Evolutionary conservation across 2,329 filamentous ascomycete species (phyloP).

Genomic region (Chlorencoelia australis): DNA sequence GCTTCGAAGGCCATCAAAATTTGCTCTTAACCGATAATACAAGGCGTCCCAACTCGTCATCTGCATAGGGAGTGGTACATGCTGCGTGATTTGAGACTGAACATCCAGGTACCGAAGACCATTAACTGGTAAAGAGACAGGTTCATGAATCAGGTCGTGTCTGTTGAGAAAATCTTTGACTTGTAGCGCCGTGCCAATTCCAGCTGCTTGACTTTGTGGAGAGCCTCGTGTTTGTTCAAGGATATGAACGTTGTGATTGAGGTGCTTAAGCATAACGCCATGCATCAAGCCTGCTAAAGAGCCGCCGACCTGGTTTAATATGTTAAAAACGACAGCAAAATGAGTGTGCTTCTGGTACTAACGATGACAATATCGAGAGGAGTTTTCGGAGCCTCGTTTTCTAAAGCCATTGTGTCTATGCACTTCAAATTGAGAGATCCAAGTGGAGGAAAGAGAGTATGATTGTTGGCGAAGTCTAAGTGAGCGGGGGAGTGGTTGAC

Average conservation of each 20-base stretch:
- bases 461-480: no score
- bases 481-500: no score
- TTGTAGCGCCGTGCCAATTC: slow-evolving; percentile 8
- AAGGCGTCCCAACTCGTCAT: slow-evolving; percentile 12
- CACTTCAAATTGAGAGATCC: no score
- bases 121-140: background rate
- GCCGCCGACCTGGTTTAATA: slow-evolving; percentile 8
- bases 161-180: background rate
- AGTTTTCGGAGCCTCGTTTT: no score
- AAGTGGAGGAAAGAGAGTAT: no score
- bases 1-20: slow-evolving; percentile 15
- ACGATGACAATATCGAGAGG: no score
- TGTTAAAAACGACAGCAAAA: no score
- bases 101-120: slow-evolving; percentile 6
- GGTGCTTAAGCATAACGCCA: slow-evolving; percentile 8
- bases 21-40: slow-evolving; percentile 13
- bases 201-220: slow-evolving; percentile 10
- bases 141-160: background rate
- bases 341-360: no score
- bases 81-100: slow-evolving; percentile 4
- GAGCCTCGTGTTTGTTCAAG: slow-evolving; percentile 8
- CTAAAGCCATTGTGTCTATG: no score
- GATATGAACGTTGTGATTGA: slow-evolving; percentile 10
- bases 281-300: slow-evolving; percentile 11
- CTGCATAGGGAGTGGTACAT: background rate